These are phyloP conservation scores for Umbelopsis sp. DNA, from an alignment of 192 early-diverging fungal species.

Conservation along the genomic window DNA sequence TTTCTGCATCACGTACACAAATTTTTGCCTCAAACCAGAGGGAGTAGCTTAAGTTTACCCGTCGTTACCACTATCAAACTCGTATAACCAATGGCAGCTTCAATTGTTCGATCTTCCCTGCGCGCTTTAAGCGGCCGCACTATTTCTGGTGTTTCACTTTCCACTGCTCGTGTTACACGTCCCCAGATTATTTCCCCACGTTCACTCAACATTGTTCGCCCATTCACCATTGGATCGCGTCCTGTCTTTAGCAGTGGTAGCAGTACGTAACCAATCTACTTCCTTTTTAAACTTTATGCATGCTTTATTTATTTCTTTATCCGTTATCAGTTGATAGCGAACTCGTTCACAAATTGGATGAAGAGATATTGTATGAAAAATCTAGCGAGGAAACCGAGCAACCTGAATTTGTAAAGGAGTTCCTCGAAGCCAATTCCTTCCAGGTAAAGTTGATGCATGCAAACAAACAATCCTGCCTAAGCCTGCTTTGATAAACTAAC, in stretches of 20 bases:
- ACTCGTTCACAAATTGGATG: constrained; percentile 67
- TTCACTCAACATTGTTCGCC: background rate
- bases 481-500: background rate
- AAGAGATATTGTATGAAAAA: constrained; percentile 80
- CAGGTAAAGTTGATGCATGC: constrained; percentile 36
- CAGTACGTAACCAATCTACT: background rate
- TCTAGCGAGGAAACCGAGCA: constrained; percentile 55
- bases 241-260: background rate
- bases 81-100: background rate
- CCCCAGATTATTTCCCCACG: background rate
- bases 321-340: constrained; percentile 61
- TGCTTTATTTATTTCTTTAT: background rate
- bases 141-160: background rate
- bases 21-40: background rate
- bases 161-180: background rate
- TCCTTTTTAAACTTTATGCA: background rate
- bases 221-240: constrained; percentile 13
- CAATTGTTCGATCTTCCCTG: background rate
- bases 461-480: background rate
- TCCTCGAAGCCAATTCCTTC: constrained; percentile 64
- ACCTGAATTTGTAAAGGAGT: constrained; percentile 76
- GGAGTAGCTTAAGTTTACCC: constrained; percentile 7
- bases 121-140: background rate
- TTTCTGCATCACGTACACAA: background rate
- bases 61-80: background rate